Base-by-base conservation (phyloP, 2,329 filamentous ascomycete genomes). In the Tympanopsis confertula region DNA sequence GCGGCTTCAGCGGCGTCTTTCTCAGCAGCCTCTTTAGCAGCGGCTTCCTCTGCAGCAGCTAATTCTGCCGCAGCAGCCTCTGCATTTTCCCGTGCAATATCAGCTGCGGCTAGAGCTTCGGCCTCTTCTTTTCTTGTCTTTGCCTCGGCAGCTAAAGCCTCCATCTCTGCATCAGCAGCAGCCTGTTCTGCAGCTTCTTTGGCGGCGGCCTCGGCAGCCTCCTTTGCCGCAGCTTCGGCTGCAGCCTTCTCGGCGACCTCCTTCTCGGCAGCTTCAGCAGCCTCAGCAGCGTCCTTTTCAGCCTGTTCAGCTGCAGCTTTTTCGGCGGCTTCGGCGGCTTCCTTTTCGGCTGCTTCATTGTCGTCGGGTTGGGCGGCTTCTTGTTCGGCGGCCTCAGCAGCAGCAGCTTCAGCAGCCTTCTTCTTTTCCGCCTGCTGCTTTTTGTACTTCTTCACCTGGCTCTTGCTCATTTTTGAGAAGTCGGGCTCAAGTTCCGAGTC, bases 381-480 rank as follows among this genome's bases (percentile, higher is more conserved):
- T n/a, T n/a, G n/a, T n/a, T n/a, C n/a, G n/a, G n/a, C n/a, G n/a
- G n/a, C n/a, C n/a, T 13, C 12, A 18, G 30, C 30, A 17, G 30
- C 12, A 26, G 37, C 40, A n/a, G 39, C 37, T 30, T 37, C 20
- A 5, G 15, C 10, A 29, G 39, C n/a, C 5, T 41, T 28, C 14
- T 44, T 39, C 30, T 48, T 45, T 28, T 42, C 38, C 20, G 45
- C 37, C 13, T 39, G 20, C 17, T 41, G n/a, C n/a, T n/a, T n/a
- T 37, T 15, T 43, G 42, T 17, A 12, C 30, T 10, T 7, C 30
- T 7, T 10, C 10, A 17, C 40, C 43, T 20, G 37, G 35, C n/a
- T n/a, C n/a, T n/a, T n/a, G n/a, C 37, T 42, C 38, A 29, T 40
- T 41, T 20, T 45, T n/a, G n/a, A n/a, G n/a, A n/a, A n/a, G n/a